Conservation (phyloP, 306 rosid genomes). For the Vigna trinervia region DNA sequence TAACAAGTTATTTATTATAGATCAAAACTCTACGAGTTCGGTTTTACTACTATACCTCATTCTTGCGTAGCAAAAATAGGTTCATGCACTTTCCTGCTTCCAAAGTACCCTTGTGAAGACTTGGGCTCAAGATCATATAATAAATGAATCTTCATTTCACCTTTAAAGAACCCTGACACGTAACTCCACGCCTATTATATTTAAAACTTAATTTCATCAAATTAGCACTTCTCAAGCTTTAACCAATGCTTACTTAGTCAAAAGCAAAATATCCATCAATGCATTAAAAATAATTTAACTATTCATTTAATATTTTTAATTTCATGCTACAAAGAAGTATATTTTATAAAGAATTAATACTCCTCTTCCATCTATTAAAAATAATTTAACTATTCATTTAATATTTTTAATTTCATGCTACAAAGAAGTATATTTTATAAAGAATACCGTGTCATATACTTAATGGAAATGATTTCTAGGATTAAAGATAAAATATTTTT, state of each 20-base stretch:
- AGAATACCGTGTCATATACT: too few species aligned
- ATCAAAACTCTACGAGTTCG: not conserved
- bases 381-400: too few species aligned
- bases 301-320: too few species aligned
- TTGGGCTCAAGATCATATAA: not conserved
- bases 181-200: not conserved
- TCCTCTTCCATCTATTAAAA: too few species aligned
- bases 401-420: too few species aligned
- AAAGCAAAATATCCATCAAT: not conserved
- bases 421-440: too few species aligned
- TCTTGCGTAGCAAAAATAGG: conserved; percentile 6
- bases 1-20: not conserved
- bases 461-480: too few species aligned
- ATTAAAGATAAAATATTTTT: too few species aligned
- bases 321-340: too few species aligned
- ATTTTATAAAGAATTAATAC: too few species aligned
- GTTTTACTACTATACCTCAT: not conserved
- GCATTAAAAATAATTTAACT: not conserved
- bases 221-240: conserved; percentile 37
- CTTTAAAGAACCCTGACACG: not conserved
- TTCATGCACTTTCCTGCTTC: conserved; percentile 15
- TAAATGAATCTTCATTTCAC: conserved; percentile 19
- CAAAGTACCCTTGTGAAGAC: not conserved
- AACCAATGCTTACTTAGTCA: conserved; percentile 40
- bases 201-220: not conserved